phyloP scores from a whole-genome alignment of 257 asterid genomes.

The Solanum stenotomum region DNA sequence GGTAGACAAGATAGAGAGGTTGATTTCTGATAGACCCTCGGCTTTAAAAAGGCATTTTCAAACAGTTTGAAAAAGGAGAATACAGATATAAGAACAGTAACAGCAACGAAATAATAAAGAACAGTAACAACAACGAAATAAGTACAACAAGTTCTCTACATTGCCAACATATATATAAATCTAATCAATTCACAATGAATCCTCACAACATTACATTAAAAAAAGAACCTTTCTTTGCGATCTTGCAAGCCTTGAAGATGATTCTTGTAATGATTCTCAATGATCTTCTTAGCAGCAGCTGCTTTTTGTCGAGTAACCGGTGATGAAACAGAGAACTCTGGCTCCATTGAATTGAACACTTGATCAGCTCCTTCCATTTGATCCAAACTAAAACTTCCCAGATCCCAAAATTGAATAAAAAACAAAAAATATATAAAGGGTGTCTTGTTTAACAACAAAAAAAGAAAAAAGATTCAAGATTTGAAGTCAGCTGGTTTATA shows the following conservation, averaged over 20 bases:
- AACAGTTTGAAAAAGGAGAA: background rate
- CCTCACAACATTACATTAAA: background rate
- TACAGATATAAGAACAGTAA: background rate
- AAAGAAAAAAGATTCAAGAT: background rate
- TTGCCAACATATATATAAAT: background rate
- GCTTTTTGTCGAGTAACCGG: slow-evolving; percentile 93
- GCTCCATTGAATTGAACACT: slow-evolving; percentile 36
- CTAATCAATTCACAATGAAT: background rate
- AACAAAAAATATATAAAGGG: background rate
- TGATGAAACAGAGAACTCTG: slow-evolving; percentile 77
- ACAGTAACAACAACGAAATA: background rate
- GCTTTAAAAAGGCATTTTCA: background rate
- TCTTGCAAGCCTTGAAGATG: slow-evolving; percentile 85
- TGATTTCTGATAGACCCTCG: background rate
- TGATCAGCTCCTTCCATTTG: slow-evolving; percentile 20
- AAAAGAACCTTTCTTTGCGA: background rate
- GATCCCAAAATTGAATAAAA: background rate
- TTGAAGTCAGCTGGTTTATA: background rate
- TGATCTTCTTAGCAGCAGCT: slow-evolving; percentile 88
- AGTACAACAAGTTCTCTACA: background rate
- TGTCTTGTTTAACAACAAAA: background rate
- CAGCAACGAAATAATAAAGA: background rate
- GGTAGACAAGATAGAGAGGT: background rate
- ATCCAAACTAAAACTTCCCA: background rate
- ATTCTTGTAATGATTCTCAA: slow-evolving; percentile 95